Base-by-base conservation (phyloP, 345 rosid genomes). In the Turritis glabra region DNA sequence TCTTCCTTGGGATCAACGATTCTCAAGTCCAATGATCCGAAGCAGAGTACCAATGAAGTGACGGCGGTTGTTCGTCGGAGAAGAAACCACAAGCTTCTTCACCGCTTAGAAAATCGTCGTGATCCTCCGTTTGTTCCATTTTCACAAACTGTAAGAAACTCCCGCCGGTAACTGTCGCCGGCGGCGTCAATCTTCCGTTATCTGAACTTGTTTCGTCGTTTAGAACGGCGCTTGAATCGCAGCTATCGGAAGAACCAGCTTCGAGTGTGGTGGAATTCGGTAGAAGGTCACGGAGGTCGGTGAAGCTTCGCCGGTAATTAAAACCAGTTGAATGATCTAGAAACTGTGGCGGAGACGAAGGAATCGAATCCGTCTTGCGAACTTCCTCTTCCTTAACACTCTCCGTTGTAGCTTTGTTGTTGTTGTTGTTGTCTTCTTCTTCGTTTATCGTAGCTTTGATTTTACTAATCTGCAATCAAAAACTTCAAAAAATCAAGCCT, bases 81-180 rank as follows among this genome's bases (percentile, higher is more conserved):
- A 90, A 96, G 86, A 88, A 87, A 52, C 88, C 89, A 73, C 91
- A 90, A 8, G 93, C 81, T 76, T 90, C 98, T 12, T 90, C 98
- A 15, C 88, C 85, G 25, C 85, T 80, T 19, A 90, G 81, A 87
- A 96, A 89, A 48, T 90, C 86, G 5, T 77, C 66, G 50, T 86
- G 97, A 64, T 92, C 97, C 23, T 77, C 79, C 13, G 26, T 29
- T 43, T 67, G 68, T 64, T 90, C 99, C 84, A 79, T 76, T 82
- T 95, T 95, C 85, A 89, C 97, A 41, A 73, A 87, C 78, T 81
- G 89, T 35, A 71, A 46, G 56, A 80, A 2, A 65, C 19, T 72
- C 54, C 55, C 75, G 55, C 77, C 40, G 48, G 67, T 54, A 59
- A 73, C 60, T 59, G 61, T 44, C 56, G 37, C 4, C 1, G 88